phyloP scores from a whole-genome alignment of 768 basidiomycete species.

The Suillus plorans region DNA sequence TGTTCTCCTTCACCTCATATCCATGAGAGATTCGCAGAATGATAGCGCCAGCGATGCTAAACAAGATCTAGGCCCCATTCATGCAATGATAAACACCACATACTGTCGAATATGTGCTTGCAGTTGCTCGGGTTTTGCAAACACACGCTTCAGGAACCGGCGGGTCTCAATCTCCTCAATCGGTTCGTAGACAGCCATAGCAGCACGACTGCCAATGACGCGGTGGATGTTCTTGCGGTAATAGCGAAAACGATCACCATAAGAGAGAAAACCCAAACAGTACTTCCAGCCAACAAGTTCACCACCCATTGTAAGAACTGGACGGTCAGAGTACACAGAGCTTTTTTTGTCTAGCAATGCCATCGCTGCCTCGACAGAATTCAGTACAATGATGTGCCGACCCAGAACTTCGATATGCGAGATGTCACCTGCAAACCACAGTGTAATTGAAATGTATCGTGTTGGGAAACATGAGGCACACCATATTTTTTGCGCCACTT shows the following conservation, averaged over 20 bases:
- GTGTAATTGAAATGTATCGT: background rate
- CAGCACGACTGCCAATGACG: conserved; percentile 39
- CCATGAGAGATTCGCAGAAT: conserved; percentile 57
- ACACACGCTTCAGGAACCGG: conserved; percentile 40
- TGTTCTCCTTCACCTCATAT: conserved; percentile 50
- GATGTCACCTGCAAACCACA: conserved; percentile 48
- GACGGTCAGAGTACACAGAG: conserved; percentile 64
- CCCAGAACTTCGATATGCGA: conserved; percentile 59
- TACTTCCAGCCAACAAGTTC: conserved; percentile 34
- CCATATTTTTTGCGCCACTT: conserved; percentile 48
- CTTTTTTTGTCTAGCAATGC: conserved; percentile 69
- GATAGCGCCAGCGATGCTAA: conserved; percentile 49
- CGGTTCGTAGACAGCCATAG: conserved; percentile 34
- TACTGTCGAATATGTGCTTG: conserved; percentile 42
- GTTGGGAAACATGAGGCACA: conserved; percentile 4
- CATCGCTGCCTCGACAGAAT: conserved; percentile 46
- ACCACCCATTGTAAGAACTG: conserved; percentile 40
- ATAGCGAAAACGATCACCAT: conserved; percentile 40
- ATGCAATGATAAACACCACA: conserved; percentile 9
- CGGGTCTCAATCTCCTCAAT: conserved; percentile 42
- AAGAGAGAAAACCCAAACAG: conserved; percentile 35
- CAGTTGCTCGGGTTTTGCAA: conserved; percentile 37
- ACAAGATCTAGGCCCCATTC: background rate
- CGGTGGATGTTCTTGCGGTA: conserved; percentile 41
- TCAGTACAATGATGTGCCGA: conserved; percentile 56